These are phyloP conservation scores for Orbilia quercus DNA, from an alignment of 2,329 filamentous ascomycete genomes.

Conservation along the genomic window DNA sequence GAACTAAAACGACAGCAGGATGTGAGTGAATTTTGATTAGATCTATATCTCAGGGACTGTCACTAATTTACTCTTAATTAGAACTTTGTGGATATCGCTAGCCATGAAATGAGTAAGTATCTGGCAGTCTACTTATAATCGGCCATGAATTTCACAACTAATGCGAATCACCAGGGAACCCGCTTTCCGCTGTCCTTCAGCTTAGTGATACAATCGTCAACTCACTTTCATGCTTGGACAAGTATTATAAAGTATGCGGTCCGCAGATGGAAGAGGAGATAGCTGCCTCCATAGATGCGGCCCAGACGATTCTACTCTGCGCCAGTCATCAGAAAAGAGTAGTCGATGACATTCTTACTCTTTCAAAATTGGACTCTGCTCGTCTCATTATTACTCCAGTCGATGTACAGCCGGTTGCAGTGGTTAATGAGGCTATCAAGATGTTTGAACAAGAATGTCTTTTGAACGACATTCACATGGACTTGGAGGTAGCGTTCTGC, in stretches of 20 bases:
- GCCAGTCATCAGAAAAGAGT: constrained; percentile 81
- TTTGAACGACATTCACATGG: constrained; percentile 41
- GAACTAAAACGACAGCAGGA: constrained; percentile 79
- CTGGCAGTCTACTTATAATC: too few relatives aligned
- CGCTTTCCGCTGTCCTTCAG: constrained; percentile 78
- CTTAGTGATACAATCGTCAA: constrained; percentile 77
- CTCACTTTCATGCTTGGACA: constrained; percentile 34
- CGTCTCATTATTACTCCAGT: constrained; percentile 68
- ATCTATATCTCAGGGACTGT: neutral
- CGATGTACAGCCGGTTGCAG: constrained; percentile 74
- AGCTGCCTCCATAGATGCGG: constrained; percentile 71
- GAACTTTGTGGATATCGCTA: constrained; percentile 81
- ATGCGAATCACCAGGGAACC: constrained; percentile 74
- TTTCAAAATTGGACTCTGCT: constrained; percentile 77
- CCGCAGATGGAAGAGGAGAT: constrained; percentile 36
- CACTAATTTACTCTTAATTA: constrained; percentile 61
- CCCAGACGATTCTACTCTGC: constrained; percentile 82
- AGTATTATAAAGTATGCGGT: constrained; percentile 58
- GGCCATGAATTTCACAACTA: neutral
- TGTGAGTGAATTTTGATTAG: constrained; percentile 17
- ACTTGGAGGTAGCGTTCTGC: constrained; percentile 20
- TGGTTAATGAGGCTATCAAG: constrained; percentile 67
- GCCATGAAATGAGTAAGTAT: constrained; percentile 42
- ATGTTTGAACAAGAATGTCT: constrained; percentile 47
- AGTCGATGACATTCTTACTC: constrained; percentile 74